phyloP scores from a whole-genome alignment of 768 basidiomycete genomes.

The Termitomyces sp. region DNA sequence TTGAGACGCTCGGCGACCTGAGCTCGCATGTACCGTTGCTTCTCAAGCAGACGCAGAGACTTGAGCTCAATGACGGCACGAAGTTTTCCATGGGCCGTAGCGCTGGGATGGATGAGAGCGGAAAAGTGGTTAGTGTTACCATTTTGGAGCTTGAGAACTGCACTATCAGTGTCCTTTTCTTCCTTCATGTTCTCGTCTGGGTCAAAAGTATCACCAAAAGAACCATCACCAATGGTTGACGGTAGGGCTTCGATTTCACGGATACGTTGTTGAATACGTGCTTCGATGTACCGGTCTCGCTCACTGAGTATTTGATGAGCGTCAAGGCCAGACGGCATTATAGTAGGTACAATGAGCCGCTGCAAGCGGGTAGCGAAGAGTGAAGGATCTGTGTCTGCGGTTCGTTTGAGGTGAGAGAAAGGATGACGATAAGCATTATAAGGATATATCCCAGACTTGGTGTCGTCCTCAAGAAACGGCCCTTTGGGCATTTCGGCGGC shows the following conservation, averaged over 20 bases:
- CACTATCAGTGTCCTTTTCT: slow-evolving; percentile 38
- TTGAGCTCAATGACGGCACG: slow-evolving; percentile 93
- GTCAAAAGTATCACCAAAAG: slow-evolving; percentile 47
- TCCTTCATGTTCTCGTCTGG: slow-evolving; percentile 37
- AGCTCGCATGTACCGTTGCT: slow-evolving; percentile 85
- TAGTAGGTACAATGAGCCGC: slow-evolving; percentile 78
- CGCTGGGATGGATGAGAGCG: slow-evolving; percentile 50
- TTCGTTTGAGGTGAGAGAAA: slow-evolving; percentile 73
- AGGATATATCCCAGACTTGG: slow-evolving; percentile 80
- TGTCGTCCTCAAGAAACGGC: slow-evolving; percentile 75
- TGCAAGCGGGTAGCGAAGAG: slow-evolving; percentile 73
- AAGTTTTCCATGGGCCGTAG: slow-evolving; percentile 76
- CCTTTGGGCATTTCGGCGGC: slow-evolving; percentile 66
- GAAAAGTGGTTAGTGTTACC: slow-evolving; percentile 19
- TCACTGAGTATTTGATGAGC: slow-evolving; percentile 90
- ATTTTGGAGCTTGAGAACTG: slow-evolving; percentile 24
- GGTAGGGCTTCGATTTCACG: slow-evolving; percentile 80
- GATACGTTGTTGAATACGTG: slow-evolving; percentile 84
- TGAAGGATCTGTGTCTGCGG: slow-evolving; percentile 53
- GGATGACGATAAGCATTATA: slow-evolving; percentile 90
- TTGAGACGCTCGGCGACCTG: slow-evolving; percentile 83
- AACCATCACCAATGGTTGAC: slow-evolving; percentile 76
- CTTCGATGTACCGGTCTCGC: slow-evolving; percentile 87
- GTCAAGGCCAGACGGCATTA: slow-evolving; percentile 91
- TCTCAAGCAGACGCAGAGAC: slow-evolving; percentile 81